These are phyloP conservation scores for Escovopsis sp. DNA, from an alignment of 2,329 filamentous ascomycete genomes.

Conservation along the genomic window DNA sequence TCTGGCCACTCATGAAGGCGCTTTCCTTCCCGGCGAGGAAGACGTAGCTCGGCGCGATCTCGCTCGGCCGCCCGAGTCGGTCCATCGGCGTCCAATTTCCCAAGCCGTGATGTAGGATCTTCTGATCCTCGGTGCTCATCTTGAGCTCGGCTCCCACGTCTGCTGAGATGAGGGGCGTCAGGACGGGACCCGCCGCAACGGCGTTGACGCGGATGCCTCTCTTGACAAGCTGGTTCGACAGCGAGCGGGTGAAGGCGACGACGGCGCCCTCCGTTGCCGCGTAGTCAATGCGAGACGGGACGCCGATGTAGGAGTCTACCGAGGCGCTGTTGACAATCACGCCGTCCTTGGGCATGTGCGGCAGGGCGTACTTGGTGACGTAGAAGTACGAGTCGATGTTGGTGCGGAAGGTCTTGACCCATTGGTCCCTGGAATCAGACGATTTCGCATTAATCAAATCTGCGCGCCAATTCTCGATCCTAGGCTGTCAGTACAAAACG, in stretches of 20 bases:
- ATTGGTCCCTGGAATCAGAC: background rate
- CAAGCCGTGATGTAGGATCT: background rate
- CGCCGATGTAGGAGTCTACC: conserved; percentile 38
- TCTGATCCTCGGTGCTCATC: background rate
- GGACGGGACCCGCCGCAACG: conserved; percentile 27
- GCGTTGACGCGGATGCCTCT: conserved; percentile 43
- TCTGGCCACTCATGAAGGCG: conserved; percentile 1
- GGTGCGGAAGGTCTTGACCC: background rate
- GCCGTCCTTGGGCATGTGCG: background rate
- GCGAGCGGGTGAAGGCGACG: conserved; percentile 36
- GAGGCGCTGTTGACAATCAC: conserved; percentile 42
- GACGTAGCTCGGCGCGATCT: background rate
- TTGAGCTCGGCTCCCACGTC: background rate
- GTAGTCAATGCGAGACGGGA: conserved; percentile 37
- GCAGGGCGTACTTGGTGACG: background rate
- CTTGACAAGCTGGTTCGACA: conserved; percentile 36
- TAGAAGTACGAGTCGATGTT: conserved; percentile 1
- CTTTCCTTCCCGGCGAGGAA: background rate
- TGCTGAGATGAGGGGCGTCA: conserved; percentile 20
- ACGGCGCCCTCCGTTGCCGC: conserved; percentile 44
- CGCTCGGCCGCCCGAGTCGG: background rate
- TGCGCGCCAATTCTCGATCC: background rate
- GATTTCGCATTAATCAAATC: background rate
- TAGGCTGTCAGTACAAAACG: too few relatives aligned
- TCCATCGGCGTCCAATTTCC: background rate